Percentiles rank a stretch among this genome's conserved stretches.
Conservation (phyloP, 106 monocot genomes). For the Amphibolis antarctica region DNA sequence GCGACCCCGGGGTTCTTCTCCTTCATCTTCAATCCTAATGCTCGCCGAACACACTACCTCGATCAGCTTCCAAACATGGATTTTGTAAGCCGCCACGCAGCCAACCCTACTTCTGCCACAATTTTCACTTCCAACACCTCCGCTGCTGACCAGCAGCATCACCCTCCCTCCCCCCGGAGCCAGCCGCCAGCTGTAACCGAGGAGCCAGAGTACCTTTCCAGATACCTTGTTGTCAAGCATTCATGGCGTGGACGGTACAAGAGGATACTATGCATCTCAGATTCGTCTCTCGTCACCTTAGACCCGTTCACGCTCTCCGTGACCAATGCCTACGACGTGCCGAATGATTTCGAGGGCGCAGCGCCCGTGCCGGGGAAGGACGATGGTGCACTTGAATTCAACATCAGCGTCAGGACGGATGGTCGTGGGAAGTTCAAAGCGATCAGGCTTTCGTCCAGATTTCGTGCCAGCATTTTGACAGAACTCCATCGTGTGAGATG, state of each 20-base stretch:
- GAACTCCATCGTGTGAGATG: constrained; percentile 56
- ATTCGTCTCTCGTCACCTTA: constrained; percentile 46
- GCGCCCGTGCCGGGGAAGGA: constrained; percentile 57
- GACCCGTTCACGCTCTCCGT: constrained; percentile 69
- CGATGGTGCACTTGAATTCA: constrained; percentile 58
- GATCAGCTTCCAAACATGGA: constrained; percentile 70
- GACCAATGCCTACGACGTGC: constrained; percentile 71
- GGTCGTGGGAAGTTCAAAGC: constrained; percentile 80
- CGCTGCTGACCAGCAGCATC: constrained; percentile 10
- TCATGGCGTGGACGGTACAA: constrained; percentile 96
- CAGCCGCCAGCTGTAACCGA: constrained; percentile 32
- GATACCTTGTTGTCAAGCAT: constrained; percentile 88
- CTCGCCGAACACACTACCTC: constrained; percentile 29
- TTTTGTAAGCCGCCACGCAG: constrained; percentile 74
- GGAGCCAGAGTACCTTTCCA: constrained; percentile 85
- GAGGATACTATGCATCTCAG: constrained; percentile 74
- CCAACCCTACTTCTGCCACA: constrained; percentile 11
- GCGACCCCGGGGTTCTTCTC: constrained; percentile 22
- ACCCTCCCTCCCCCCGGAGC: background rate
- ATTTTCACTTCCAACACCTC: constrained; percentile 8
- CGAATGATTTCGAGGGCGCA: constrained; percentile 54
- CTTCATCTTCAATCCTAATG: constrained; percentile 41
- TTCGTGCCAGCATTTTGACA: constrained; percentile 65
- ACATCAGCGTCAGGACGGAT: constrained; percentile 58
- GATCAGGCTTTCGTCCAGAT: constrained; percentile 64